Percentiles rank a stretch among this genome's conserved stretches.
These are phyloP conservation scores for Avena insularis DNA, from an alignment of 176 grass and related monocot species.

Conservation along the genomic window DNA sequence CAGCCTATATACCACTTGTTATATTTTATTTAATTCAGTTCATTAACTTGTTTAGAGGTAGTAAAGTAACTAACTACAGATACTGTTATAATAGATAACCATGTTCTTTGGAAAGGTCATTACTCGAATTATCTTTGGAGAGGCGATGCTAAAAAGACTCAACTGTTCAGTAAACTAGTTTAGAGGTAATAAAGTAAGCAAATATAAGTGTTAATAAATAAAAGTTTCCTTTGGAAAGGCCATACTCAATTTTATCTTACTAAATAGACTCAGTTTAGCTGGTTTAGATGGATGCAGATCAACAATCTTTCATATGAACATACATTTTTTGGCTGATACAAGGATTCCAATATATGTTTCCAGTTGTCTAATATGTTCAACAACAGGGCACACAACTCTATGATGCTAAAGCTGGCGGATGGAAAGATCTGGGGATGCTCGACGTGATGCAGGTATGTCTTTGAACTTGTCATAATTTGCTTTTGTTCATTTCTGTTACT, in stretches of 20 bases:
- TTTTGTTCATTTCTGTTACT: constrained; percentile 21
- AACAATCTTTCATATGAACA: constrained; percentile 5
- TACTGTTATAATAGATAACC: constrained; percentile 32
- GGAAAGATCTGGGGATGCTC: constrained; percentile 96
- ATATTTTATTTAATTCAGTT: constrained; percentile 23
- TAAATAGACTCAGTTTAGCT: constrained; percentile 13
- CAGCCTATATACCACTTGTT: constrained; percentile 33
- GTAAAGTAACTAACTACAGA: constrained; percentile 15
- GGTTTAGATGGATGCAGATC: constrained; percentile 27
- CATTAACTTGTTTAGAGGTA: constrained; percentile 19
- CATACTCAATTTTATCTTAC: constrained; percentile 33
- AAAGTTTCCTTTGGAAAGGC: constrained; percentile 2
- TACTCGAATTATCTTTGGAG: constrained; percentile 28
- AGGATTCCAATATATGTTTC: constrained; percentile 30
- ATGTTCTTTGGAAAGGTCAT: constrained; percentile 18
- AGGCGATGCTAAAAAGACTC: neutral
- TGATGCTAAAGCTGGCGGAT: constrained; percentile 96
- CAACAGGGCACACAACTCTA: constrained; percentile 90
- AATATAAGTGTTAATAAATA: constrained; percentile 17
- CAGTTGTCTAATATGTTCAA: constrained; percentile 27
- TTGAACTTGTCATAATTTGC: constrained; percentile 32
- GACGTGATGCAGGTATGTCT: constrained; percentile 94
- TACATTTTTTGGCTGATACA: constrained; percentile 23
- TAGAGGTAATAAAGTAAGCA: constrained; percentile 20
- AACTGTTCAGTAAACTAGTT: constrained; percentile 18